Evolutionary conservation across 1,284 basidiomycete species (phyloP), one percentile per base, ranked within the genome.

Genomic region (Irpex sp.): DNA sequence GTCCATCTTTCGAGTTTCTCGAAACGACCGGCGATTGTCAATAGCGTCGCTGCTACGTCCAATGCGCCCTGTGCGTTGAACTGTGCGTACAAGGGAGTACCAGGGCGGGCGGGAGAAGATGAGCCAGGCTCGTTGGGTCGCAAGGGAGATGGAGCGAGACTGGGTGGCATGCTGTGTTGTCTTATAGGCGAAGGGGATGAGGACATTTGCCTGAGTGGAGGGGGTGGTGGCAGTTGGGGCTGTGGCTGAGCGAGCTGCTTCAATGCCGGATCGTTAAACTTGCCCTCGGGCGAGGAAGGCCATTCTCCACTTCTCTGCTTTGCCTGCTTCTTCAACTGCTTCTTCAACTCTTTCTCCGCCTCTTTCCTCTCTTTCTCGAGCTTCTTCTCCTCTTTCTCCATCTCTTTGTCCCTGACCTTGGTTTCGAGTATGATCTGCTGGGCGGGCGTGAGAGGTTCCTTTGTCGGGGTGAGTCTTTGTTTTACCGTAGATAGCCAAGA

Each of bases 1-100:
- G 89, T 88, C 90, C 90, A 93, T 66, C 88, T 88, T 71, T 93
- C 90, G n/a, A 93, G 81, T 70, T 93, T 93, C 73, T 93, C 91
- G 64, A 93, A 93, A 6, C 89, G 82, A 62, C 83, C 83, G 6
- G 87, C 86, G 50, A 90, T 84, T 8, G 82, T 83, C 15, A 93
- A 76, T 1, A 93, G 75, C 0, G 91, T 92, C 1, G 82, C 85
- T 11, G 86, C 82, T 6, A 92, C 77, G 69, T 93, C 91, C 4
- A 93, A 76, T 0, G 83, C 82, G 3, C 91, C 90, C 57, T 88
- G 81, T 1, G 82, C 66, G 36, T 83, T 84, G 72, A 92, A 92
- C 60, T 89, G 86, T 1, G 89, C 88, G 68, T 93, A 93, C 46
- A 90, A 70, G 0, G 89, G 90, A 9, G 86, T 85, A 1, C 81